These are phyloP conservation scores for Curvularia verruculosa DNA, from an alignment of 2,329 filamentous ascomycete genomes.

Conservation along the genomic window DNA sequence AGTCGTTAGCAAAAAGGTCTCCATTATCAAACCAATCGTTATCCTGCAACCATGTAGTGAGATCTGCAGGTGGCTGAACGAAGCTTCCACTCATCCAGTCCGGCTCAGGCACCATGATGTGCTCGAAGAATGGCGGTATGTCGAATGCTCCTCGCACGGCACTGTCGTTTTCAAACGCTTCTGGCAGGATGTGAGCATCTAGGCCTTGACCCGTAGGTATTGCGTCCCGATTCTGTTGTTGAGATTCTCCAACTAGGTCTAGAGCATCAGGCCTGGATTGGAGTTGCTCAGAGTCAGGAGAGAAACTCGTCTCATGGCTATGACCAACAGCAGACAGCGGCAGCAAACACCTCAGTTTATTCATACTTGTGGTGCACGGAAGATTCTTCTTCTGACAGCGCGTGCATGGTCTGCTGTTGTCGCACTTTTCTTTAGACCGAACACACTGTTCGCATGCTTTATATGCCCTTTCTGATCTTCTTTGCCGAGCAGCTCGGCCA, in stretches of 20 bases:
- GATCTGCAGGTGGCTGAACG: not conserved
- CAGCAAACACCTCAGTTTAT: not conserved
- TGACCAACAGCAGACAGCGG: not conserved
- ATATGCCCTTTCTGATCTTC: not conserved
- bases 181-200: not conserved
- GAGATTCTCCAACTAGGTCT: not conserved
- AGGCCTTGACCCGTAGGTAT: not conserved
- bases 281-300: not conserved
- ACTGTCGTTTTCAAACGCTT: not conserved
- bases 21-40: not conserved
- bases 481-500: not conserved
- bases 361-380: not conserved
- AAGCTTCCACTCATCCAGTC: not conserved
- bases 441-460: not conserved
- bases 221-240: not conserved
- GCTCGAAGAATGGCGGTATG: not conserved
- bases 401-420: not conserved
- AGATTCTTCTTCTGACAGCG: not conserved
- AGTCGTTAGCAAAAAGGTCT: not conserved
- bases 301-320: not conserved
- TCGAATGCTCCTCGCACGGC: too few relatives aligned
- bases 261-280: not conserved
- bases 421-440: not conserved
- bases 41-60: not conserved
- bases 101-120: not conserved